Percentiles rank a stretch among this genome's conserved stretches.
Conservation (phyloP, 208 protist genomes). For the Wallacemonas sp. region DNA sequence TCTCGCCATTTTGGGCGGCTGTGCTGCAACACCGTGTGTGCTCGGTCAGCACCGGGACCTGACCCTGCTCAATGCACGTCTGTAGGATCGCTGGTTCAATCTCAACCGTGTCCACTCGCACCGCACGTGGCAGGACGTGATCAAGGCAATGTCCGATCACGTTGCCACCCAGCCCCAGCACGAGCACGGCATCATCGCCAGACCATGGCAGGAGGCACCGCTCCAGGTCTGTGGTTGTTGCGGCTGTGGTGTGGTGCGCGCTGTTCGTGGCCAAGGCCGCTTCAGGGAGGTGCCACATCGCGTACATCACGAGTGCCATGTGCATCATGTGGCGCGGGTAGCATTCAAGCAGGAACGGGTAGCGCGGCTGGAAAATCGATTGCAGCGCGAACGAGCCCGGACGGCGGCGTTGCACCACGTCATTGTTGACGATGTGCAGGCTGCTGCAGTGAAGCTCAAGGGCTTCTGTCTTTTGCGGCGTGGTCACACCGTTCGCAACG, state of each 20-base stretch:
- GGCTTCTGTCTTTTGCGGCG: too few relatives aligned
- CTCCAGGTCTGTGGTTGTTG: too few relatives aligned
- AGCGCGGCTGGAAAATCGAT: slow-evolving; percentile 53
- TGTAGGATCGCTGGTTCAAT: slow-evolving; percentile 72
- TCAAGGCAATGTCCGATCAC: slow-evolving; percentile 79
- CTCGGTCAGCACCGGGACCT: slow-evolving; percentile 38
- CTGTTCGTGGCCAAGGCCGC: background rate
- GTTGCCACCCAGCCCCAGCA: slow-evolving; percentile 81
- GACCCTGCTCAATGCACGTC: slow-evolving; percentile 40
- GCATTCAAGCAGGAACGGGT: slow-evolving; percentile 50
- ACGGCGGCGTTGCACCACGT: slow-evolving; percentile 20
- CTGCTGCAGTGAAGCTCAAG: slow-evolving; percentile 20
- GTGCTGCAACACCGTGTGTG: background rate
- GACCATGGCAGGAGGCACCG: slow-evolving; percentile 21
- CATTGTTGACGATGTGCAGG: slow-evolving; percentile 53
- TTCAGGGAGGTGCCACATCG: slow-evolving; percentile 39
- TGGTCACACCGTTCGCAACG: too few relatives aligned
- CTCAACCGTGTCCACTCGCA: slow-evolving; percentile 76
- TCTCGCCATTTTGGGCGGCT: too few relatives aligned
- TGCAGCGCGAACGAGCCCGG: slow-evolving; percentile 59
- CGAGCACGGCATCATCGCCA: slow-evolving; percentile 42
- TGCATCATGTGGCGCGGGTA: slow-evolving; percentile 82
- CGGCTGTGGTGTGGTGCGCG: background rate
- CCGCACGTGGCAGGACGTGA: slow-evolving; percentile 31
- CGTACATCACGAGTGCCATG: slow-evolving; percentile 59